Percentiles rank a stretch among this genome's conserved stretches.
These are phyloP conservation scores for Saururus chinensis DNA, from an alignment of 164 flowering plant genomes.

Conservation along the genomic window DNA sequence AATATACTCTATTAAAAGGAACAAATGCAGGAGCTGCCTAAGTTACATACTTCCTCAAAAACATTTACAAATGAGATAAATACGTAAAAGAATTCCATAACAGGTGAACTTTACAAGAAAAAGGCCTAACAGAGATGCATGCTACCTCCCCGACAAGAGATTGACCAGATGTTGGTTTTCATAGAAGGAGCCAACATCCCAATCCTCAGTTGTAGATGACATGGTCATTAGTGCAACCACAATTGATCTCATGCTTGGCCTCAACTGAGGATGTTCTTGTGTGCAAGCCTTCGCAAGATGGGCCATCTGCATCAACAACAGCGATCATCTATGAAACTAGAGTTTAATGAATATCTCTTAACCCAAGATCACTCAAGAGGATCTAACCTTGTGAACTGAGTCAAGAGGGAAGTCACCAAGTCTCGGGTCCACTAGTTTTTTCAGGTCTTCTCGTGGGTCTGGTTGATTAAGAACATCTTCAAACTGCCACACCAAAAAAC, in stretches of 20 bases:
- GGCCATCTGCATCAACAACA: constrained; percentile 39
- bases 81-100: not conserved
- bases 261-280: constrained; percentile 60
- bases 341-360: too few species aligned
- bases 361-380: not conserved
- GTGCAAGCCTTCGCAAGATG: constrained; percentile 79
- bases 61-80: not conserved
- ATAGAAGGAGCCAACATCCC: constrained; percentile 70
- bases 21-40: not conserved
- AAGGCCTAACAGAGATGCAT: not conserved
- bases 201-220: constrained; percentile 65
- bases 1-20: not conserved
- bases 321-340: not conserved
- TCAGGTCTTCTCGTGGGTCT: constrained; percentile 40
- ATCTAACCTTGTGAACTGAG: constrained; percentile 51
- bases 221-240: constrained; percentile 80
- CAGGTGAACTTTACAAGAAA: not conserved
- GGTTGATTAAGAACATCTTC: constrained; percentile 50
- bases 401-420: constrained; percentile 74
- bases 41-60: not conserved
- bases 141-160: constrained; percentile 70
- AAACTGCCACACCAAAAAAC: constrained; percentile 37
- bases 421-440: constrained; percentile 51
- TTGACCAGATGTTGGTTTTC: constrained; percentile 58
- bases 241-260: constrained; percentile 83